phyloP scores from a whole-genome alignment of 768 basidiomycete species.

The Erythrobasidium yunnanense region DNA sequence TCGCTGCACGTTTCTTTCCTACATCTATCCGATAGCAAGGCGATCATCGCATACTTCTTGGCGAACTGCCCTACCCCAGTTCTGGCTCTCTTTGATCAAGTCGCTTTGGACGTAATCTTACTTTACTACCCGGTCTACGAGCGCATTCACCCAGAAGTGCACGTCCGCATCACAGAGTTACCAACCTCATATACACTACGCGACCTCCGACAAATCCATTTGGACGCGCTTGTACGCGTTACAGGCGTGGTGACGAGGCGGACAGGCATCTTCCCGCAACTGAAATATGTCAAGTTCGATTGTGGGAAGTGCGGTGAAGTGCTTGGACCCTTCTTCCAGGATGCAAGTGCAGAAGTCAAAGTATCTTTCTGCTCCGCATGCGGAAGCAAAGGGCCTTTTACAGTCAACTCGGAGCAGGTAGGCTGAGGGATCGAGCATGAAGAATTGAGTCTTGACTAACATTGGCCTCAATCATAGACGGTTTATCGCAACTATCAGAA shows the following conservation, averaged over 20 bases:
- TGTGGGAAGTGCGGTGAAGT: slow-evolving; percentile 89
- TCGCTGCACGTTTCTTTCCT: slow-evolving; percentile 94
- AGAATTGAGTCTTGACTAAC: neutral
- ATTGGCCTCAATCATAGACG: slow-evolving; percentile 52
- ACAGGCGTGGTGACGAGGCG: slow-evolving; percentile 90
- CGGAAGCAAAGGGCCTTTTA: slow-evolving; percentile 87
- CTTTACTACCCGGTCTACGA: slow-evolving; percentile 93
- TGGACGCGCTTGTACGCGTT: slow-evolving; percentile 91
- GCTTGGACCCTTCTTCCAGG: slow-evolving; percentile 95
- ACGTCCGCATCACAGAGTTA: slow-evolving; percentile 89
- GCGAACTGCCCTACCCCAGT: slow-evolving; percentile 87
- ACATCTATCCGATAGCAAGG: slow-evolving; percentile 83
- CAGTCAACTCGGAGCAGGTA: slow-evolving; percentile 91
- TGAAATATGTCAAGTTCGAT: slow-evolving; percentile 98
- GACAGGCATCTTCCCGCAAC: slow-evolving; percentile 94
- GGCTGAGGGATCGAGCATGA: slow-evolving; percentile 30
- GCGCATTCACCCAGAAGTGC: slow-evolving; percentile 93
- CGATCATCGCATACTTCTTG: slow-evolving; percentile 92
- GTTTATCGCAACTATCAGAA: slow-evolving; percentile 98
- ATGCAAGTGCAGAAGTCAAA: slow-evolving; percentile 82
- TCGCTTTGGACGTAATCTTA: slow-evolving; percentile 84
- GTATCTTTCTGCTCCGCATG: slow-evolving; percentile 91
- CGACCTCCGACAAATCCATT: slow-evolving; percentile 78
- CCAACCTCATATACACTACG: slow-evolving; percentile 81
- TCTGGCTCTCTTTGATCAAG: slow-evolving; percentile 87